Base-by-base conservation (phyloP, 1,139 yeast species). In the Nakaseomyces uthaithaninus region DNA sequence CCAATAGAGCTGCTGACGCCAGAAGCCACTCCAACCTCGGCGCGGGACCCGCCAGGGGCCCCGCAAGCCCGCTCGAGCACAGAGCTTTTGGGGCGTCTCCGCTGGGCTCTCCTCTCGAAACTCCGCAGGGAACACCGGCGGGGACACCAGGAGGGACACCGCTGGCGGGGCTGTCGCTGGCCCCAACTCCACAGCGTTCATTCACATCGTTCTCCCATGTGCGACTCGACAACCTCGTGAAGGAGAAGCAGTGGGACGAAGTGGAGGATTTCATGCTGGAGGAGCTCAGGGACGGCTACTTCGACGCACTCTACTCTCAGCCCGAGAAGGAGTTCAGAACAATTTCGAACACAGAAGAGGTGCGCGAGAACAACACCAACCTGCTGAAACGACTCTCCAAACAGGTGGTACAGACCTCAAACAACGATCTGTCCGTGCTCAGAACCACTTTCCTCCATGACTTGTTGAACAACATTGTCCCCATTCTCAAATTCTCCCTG, bases 261-360 rank as follows among this genome's bases (percentile, higher is more conserved):
- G 37, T 61, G n/a, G 62, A 61, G 2, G 59, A 60, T 27, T 66
- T 58, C 44, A 66, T 62, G 2, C 41, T 69, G 14, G 69, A 68
- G 40, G 76, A 71, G 45, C 48, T 67, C 18, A 55, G 75, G 45
- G 67, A 67, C 40, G 75, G 74, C 2, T 70, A 66, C 47, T 71
- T 71, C 45, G 75, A 71, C 46, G 69, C 75, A 0, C 56, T 65
- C 1, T 71, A 62, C 45, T 56, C 62, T n/a, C 65, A 65, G 18
- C 66, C 57, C 5, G 56, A 55, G 22, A 40, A 34, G 16, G 31
- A 20, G 14, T 20, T 11, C 23, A 33, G 27, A 50, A 31, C 17
- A 2, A 12, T 12, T 11, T 20, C 35, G 4, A 5, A 24, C 3
- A n/a, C 16, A 3, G 35, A 31, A 19, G 25, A 52, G 40, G 46